Evolutionary conservation across 2,329 filamentous ascomycete species (phyloP), one percentile per base, ranked within the genome.

Genomic region (Aspergillus costaricaensis): DNA sequence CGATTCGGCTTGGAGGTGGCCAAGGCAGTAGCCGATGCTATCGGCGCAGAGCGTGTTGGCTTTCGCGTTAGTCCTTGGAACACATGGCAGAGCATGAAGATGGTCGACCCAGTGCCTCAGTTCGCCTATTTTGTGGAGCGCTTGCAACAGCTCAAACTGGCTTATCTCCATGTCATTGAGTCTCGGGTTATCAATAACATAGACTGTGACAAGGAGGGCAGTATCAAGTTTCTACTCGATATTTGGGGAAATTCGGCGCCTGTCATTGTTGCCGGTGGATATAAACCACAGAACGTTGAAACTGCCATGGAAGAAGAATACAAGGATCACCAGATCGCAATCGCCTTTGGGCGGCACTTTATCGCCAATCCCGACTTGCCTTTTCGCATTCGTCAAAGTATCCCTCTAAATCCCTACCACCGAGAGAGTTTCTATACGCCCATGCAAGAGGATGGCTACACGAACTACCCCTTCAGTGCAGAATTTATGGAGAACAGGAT

Each of bases 101-200:
- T 88, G 84, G 64, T 72, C 0, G 80, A 89, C 43, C 85, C 86
- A 0, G 67, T 84, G 6, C 83, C 86, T 0, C 86, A 90, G 58
- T 91, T 89, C 67, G 75, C 75, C 4, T 55, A 58, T 10, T 12
- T 62, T 0, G 19, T 57, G 14, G 14, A 54, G 12, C n/a, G 53
- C 39, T n/a, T 64, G 27, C 23, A 32, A 14, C 44, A 32, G 23
- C 21, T 58, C 14, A 12, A 36, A 2, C 72, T 90, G 7, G 81
- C 85, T 0, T 89, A 87, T 65, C 68, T 90, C 1, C 85, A 88
- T 5, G 30, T 67, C 0, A 32, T 32, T 32, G 30, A 32, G 30
- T 32, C 30, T 32, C 30, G 30, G 4, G 30, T 14, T 1, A 32
- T 32, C 10, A 14, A 32, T 32, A 32, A 14, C 10, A 4, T 32